Evolutionary conservation across 768 basidiomycete genomes (phyloP), one percentile per base, ranked within the genome.

Genomic region (Glaciozyma antarctica): DNA sequence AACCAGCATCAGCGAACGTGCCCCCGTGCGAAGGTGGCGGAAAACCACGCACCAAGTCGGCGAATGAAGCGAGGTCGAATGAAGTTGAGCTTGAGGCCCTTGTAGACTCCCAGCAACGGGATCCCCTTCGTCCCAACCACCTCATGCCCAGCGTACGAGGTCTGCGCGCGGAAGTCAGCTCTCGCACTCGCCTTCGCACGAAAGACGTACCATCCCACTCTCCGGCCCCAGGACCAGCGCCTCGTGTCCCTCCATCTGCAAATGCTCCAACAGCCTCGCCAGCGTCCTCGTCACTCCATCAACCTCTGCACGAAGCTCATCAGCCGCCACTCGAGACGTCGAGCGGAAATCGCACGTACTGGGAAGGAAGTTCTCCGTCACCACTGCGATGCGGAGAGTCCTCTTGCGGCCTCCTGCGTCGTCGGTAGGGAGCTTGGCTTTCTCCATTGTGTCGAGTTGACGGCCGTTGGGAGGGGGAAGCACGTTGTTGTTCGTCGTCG

Each of bases 221-320:
- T 75, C 72, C 0, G 81, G 81, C 0, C 80, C 79, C 16, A 81
- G 72, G 0, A 81, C 75, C 64, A 81, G 75, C 24, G 78, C 78
- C 56, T 77, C 74, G 69, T 81, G 79, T 9, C 81, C 80, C 55
- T 78, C 75, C 26, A 70, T 64, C 60, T 77, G 71, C 6, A 81
- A 72, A 62, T 81, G 78, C 54, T 78, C 76, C 22, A 81, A 75
- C 8, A 81, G 72, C 45, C 77, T 72, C 4, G 79, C 77, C 1
- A 81, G 66, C 0, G 79, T 80, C 19, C 80, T 62, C 0, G 81
- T 81, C 5, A 80, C 79, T 2, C 81, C 81, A 68, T 81, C 81
- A 32, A 80, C 48, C 56, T 47, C 26, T 28, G 32, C 9, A 5
- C 3, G 22, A 10, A 45, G 43, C 21, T 6, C 17, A 26, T 43